Conservation (phyloP, 345 rosid species). For the Arabidopsis suecica region DNA sequence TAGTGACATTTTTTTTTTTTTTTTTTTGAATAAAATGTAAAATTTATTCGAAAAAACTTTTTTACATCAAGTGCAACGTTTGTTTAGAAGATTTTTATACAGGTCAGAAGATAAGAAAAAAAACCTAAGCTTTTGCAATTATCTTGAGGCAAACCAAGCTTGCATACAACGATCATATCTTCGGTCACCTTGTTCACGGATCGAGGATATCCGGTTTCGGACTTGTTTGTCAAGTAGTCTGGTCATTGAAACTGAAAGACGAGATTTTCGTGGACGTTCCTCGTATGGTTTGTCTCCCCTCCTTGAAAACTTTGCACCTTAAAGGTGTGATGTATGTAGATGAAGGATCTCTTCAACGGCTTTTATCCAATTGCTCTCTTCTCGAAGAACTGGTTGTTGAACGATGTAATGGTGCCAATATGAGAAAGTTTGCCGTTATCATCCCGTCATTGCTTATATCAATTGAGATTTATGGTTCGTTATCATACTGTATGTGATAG, state of each 20-base stretch:
- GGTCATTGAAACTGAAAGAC: neutral
- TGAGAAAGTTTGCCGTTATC: neutral
- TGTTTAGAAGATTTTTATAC: too few species aligned
- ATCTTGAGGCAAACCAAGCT: neutral
- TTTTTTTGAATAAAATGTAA: too few species aligned
- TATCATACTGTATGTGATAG: neutral
- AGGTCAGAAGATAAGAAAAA: too few species aligned
- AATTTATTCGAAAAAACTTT: too few species aligned
- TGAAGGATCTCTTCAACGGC: neutral
- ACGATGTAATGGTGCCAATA: neutral
- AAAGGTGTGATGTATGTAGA: neutral
- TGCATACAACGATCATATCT: too few species aligned
- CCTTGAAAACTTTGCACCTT: slow-evolving; percentile 7
- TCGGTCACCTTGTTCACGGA: too few species aligned
- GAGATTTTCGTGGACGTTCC: neutral
- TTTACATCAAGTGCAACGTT: too few species aligned
- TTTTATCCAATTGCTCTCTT: neutral
- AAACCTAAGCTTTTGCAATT: neutral
- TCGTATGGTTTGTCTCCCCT: neutral
- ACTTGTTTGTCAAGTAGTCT: too few species aligned
- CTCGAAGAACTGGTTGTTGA: neutral
- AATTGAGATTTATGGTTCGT: neutral
- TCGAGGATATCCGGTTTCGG: too few species aligned
- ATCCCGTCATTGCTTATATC: neutral
- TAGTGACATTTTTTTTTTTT: neutral